A percentile compares a stretch with the other conserved stretches of the same genome.
Conservation (phyloP, 768 basidiomycete genomes). For the Macrolepiota dolichaula region DNA sequence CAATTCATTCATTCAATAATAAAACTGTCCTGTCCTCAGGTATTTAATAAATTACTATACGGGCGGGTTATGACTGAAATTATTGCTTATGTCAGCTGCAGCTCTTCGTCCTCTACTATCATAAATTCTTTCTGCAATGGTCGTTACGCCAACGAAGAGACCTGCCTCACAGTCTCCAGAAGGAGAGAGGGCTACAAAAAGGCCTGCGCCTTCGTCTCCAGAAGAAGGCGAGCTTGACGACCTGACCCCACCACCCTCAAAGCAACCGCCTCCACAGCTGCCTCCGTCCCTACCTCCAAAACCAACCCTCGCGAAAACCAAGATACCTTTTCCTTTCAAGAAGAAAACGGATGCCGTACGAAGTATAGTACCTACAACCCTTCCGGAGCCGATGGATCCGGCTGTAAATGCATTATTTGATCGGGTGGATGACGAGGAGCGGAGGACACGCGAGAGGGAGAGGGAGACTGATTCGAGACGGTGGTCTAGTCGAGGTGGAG, state of each 20-base stretch:
- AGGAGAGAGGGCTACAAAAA: conserved; percentile 49
- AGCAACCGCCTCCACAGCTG: conserved; percentile 21
- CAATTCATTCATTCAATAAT: not conserved
- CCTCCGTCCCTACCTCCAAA: conserved; percentile 32
- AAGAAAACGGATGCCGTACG: conserved; percentile 33
- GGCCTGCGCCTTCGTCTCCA: conserved; percentile 60
- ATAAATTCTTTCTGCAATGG: not conserved
- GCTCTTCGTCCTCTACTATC: conserved; percentile 1
- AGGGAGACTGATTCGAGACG: conserved; percentile 32
- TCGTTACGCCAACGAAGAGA: conserved; percentile 41
- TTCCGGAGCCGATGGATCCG: conserved; percentile 18
- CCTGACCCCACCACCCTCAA: conserved; percentile 20
- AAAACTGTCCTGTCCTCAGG: not conserved
- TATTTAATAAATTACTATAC: not conserved
- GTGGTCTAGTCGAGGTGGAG: conserved; percentile 17
- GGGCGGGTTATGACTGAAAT: not conserved
- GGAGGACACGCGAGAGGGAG: conserved; percentile 21
- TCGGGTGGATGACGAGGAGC: conserved; percentile 43
- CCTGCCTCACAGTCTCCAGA: conserved; percentile 52
- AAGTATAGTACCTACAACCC: conserved; percentile 3
- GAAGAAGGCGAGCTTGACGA: conserved; percentile 86
- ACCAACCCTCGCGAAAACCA: conserved; percentile 33
- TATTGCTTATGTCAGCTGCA: conserved; percentile 10
- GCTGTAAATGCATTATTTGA: conserved; percentile 27
- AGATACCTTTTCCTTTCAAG: conserved; percentile 79